Evolutionary conservation across 768 basidiomycete species (phyloP).

Genomic region (Tephrocybe sp.): DNA sequence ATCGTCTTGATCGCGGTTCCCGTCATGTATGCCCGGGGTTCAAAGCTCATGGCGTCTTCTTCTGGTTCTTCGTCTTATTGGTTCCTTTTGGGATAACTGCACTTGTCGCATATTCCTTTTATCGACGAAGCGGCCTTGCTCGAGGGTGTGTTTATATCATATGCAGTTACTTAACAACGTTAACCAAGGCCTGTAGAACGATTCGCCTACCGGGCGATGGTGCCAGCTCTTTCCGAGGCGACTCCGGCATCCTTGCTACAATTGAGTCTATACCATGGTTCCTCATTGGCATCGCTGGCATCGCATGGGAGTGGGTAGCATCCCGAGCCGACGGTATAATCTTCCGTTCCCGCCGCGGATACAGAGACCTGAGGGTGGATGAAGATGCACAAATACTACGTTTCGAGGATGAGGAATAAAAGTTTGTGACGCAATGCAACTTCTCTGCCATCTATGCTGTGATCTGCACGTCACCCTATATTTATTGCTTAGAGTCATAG

Average conservation of each 20-base stretch:
- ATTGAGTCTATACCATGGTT: conserved; percentile 91
- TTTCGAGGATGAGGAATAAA: conserved; percentile 75
- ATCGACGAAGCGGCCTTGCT: conserved; percentile 66
- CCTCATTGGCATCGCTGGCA: conserved; percentile 73
- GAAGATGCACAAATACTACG: conserved; percentile 86
- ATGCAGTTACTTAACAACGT: conserved; percentile 3
- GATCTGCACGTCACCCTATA: neutral
- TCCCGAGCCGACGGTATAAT: conserved; percentile 44
- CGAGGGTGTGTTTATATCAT: conserved; percentile 53
- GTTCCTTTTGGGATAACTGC: conserved; percentile 79
- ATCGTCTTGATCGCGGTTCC: conserved; percentile 73
- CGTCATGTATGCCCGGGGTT: conserved; percentile 83
- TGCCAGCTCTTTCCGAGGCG: conserved; percentile 32
- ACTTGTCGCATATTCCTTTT: conserved; percentile 81
- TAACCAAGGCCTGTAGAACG: too few relatives aligned
- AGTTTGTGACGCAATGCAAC: neutral
- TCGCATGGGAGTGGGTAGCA: conserved; percentile 67
- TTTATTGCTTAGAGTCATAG: neutral
- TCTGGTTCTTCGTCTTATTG: conserved; percentile 80
- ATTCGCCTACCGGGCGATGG: conserved; percentile 75
- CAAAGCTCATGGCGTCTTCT: conserved; percentile 67
- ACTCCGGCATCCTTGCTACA: conserved; percentile 59
- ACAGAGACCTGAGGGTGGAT: conserved; percentile 77
- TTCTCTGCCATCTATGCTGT: neutral
- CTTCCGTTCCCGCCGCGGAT: conserved; percentile 60